Conservation (phyloP, 1,284 basidiomycete species). For the Trametes pubescens region DNA sequence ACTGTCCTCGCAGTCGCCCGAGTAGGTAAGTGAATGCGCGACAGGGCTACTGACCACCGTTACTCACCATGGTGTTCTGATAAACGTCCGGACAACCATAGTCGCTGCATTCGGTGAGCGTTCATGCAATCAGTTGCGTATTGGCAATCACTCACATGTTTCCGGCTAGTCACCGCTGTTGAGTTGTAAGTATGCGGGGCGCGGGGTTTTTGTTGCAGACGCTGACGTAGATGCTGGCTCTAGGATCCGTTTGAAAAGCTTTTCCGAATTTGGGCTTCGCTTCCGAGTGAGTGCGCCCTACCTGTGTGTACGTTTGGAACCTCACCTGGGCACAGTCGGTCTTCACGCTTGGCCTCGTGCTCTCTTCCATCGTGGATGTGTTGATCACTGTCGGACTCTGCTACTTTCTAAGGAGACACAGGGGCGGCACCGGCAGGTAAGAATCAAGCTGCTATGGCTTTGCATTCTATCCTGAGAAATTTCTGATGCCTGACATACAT, state of each 20-base stretch:
- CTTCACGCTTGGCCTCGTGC: slow-evolving; percentile 29
- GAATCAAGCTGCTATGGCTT: background rate
- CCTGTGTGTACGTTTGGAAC: too few species aligned
- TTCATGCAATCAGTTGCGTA: background rate
- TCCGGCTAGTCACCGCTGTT: slow-evolving; percentile 8
- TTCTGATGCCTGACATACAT: background rate
- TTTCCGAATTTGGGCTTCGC: slow-evolving; percentile 23
- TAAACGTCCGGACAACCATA: background rate
- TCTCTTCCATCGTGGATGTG: slow-evolving; percentile 25
- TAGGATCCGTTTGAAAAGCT: slow-evolving; percentile 30
- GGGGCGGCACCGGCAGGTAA: slow-evolving; percentile 28
- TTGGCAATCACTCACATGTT: slow-evolving; percentile 14
- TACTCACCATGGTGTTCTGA: background rate
- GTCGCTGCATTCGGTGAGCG: slow-evolving; percentile 27
- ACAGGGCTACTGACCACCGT: background rate
- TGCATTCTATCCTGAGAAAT: background rate
- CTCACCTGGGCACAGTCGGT: slow-evolving; percentile 23
- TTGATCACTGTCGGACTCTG: slow-evolving; percentile 28
- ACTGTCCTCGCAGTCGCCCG: slow-evolving; percentile 26
- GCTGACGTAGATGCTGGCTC: too few species aligned
- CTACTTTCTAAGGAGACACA: slow-evolving; percentile 28
- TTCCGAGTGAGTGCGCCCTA: slow-evolving; percentile 22
- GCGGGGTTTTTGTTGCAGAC: too few species aligned
- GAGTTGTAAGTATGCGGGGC: slow-evolving; percentile 5
- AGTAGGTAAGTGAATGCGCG: slow-evolving; percentile 21